Conservation (phyloP, 495 filamentous ascomycete species). For the Filosporella fistucella region DNA sequence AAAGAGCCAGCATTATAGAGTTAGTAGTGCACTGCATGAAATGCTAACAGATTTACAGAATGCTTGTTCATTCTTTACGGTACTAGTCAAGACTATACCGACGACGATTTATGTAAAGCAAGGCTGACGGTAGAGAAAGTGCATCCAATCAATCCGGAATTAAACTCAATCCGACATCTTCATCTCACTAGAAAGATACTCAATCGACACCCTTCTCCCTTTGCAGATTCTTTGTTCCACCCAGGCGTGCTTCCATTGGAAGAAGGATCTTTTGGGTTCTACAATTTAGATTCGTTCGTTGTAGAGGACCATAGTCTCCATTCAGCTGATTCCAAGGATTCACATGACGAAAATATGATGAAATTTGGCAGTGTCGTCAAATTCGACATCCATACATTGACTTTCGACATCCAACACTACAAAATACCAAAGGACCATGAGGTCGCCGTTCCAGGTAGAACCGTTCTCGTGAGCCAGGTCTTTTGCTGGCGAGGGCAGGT, state of each 20-base stretch:
- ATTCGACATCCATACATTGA: not conserved
- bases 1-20: not conserved
- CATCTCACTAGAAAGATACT: no score
- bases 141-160: no score
- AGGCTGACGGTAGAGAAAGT: no score
- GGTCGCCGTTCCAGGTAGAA: not conserved
- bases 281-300: no score
- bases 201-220: no score
- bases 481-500: conserved; percentile 1
- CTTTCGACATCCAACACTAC: not conserved
- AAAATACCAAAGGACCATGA: not conserved
- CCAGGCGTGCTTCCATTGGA: no score
- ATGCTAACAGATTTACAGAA: not conserved
- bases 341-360: not conserved
- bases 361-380: no score
- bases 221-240: no score
- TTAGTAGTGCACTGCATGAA: not conserved
- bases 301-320: no score
- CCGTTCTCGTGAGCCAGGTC: not conserved
- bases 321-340: not conserved
- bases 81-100: not conserved
- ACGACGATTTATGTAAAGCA: not conserved
- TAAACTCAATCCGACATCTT: no score
- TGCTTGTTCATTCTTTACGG: not conserved
- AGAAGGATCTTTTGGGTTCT: no score